Percentiles rank a stretch among this genome's conserved stretches.
Conservation (phyloP, 768 basidiomycete genomes). For the Crucibulum laeve region DNA sequence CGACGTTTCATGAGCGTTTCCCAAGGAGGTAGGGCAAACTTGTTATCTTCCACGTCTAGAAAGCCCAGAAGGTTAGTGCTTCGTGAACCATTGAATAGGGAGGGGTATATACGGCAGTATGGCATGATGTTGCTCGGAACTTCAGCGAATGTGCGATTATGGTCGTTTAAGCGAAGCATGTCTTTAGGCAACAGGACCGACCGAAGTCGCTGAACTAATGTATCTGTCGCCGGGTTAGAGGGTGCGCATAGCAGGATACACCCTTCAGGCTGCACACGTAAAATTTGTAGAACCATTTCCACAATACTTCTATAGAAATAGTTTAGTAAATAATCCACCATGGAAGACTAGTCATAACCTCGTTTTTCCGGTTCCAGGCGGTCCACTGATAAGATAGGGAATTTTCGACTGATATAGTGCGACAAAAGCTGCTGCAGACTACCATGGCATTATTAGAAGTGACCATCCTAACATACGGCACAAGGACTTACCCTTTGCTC, state of each 20-base stretch:
- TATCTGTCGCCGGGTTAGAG: slow-evolving; percentile 49
- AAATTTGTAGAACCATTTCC: slow-evolving; percentile 45
- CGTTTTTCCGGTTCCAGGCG: slow-evolving; percentile 53
- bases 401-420: slow-evolving; percentile 39
- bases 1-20: slow-evolving; percentile 39
- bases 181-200: slow-evolving; percentile 32
- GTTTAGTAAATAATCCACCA: background rate
- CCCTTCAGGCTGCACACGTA: slow-evolving; percentile 39
- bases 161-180: slow-evolving; percentile 45
- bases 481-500: slow-evolving; percentile 36
- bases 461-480: background rate
- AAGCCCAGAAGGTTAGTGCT: background rate
- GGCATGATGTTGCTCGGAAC: slow-evolving; percentile 40
- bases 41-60: slow-evolving; percentile 41
- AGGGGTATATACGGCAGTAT: slow-evolving; percentile 37
- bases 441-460: slow-evolving; percentile 1
- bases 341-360: slow-evolving; percentile 19
- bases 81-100: background rate
- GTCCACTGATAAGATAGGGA: slow-evolving; percentile 44
- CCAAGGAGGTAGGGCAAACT: slow-evolving; percentile 42
- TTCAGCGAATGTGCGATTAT: slow-evolving; percentile 45
- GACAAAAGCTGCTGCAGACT: slow-evolving; percentile 40
- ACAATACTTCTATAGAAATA: slow-evolving; percentile 35
- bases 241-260: slow-evolving; percentile 47
- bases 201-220: slow-evolving; percentile 36